Percentiles rank a stretch among this genome's conserved stretches.
Evolutionary conservation across 2,329 filamentous ascomycete genomes (phyloP).

Genomic region (Aspergillus quadrilineatus): DNA sequence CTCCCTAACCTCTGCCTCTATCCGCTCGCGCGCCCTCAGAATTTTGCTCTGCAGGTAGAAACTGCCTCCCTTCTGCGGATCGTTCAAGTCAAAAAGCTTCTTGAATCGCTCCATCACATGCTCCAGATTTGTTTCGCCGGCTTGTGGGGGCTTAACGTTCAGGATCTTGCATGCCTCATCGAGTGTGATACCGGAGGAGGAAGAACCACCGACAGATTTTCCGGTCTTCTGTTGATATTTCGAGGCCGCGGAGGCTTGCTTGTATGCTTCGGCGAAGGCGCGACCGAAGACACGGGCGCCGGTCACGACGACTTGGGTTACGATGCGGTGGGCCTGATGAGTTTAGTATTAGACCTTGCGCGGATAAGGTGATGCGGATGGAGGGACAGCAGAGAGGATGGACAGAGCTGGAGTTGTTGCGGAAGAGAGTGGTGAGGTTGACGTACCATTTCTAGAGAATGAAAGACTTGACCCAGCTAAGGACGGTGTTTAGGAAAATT

Average conservation of each 20-base stretch:
- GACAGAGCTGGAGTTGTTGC: neutral
- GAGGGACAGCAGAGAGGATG: neutral
- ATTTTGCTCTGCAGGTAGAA: constrained; percentile 99
- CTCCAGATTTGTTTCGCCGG: constrained; percentile 73
- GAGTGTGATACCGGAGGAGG: constrained; percentile 76
- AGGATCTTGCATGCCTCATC: constrained; percentile 97
- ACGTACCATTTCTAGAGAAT: constrained; percentile 14
- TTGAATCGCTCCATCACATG: constrained; percentile 86
- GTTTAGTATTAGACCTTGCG: constrained; percentile 7
- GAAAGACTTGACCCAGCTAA: constrained; percentile 2
- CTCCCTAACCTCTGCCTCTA: constrained; percentile 80
- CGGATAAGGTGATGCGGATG: neutral
- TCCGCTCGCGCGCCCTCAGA: constrained; percentile 81
- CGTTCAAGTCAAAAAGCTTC: constrained; percentile 88
- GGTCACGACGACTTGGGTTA: constrained; percentile 88
- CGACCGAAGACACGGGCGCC: constrained; percentile 89
- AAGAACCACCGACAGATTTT: constrained; percentile 49
- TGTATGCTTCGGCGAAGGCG: constrained; percentile 91
- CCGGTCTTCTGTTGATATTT: constrained; percentile 73
- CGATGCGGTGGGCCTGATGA: constrained; percentile 81
- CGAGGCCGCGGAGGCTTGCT: constrained; percentile 85
- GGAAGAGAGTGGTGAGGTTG: neutral
- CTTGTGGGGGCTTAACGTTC: constrained; percentile 85
- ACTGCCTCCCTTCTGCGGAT: constrained; percentile 91
- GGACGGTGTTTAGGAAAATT: neutral